A percentile compares a stretch with the other conserved stretches of the same genome.
phyloP scores from a whole-genome alignment of 768 basidiomycete species.

The Trametes punicea region DNA sequence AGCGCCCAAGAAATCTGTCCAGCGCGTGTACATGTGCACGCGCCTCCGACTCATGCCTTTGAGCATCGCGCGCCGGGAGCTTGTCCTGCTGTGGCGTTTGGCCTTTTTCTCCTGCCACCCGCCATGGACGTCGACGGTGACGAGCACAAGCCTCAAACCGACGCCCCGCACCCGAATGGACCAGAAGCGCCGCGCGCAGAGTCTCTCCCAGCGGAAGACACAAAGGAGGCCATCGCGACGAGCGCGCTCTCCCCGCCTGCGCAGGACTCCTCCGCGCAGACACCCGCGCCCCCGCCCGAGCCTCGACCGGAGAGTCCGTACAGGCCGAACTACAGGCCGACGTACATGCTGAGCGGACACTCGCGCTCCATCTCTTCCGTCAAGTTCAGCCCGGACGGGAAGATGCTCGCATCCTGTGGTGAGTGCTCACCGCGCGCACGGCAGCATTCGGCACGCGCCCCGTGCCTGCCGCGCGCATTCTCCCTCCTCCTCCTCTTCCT shows the following conservation, averaged over 20 bases:
- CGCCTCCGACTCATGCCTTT: background rate
- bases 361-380: slow-evolving; percentile 76
- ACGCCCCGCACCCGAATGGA: background rate
- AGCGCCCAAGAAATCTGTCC: slow-evolving; percentile 17
- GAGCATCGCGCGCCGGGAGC: background rate
- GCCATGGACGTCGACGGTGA: slow-evolving; percentile 19
- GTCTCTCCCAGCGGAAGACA: background rate
- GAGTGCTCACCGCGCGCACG: background rate
- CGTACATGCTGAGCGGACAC: slow-evolving; percentile 77
- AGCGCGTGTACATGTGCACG: background rate
- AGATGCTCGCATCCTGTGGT: slow-evolving; percentile 77
- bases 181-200: background rate
- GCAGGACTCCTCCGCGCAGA: slow-evolving; percentile 11
- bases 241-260: slow-evolving; percentile 13
- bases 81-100: background rate
- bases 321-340: slow-evolving; percentile 43
- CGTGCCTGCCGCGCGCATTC: no score
- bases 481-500: no score
- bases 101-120: background rate
- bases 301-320: slow-evolving; percentile 2
- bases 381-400: slow-evolving; percentile 87
- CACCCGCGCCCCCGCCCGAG: slow-evolving; percentile 9
- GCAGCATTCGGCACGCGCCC: no score
- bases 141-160: slow-evolving; percentile 1
- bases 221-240: background rate